Evolutionary conservation across 257 asterid species (phyloP).

Genomic region (Striga asiatica): DNA sequence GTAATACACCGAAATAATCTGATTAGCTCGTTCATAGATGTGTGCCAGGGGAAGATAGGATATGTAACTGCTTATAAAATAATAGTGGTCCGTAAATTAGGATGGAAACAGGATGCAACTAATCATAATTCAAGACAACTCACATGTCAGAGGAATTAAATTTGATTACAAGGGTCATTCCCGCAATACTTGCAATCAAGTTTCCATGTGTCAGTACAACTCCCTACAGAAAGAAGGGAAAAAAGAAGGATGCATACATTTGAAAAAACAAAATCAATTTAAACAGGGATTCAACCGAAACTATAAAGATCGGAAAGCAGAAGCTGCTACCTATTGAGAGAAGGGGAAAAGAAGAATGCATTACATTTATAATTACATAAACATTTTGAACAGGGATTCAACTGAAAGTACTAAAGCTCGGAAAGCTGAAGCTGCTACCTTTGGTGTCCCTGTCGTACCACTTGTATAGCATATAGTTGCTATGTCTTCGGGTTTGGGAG

Average conservation of each 20-base stretch:
- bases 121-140: slow-evolving; percentile 29
- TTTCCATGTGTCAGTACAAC: slow-evolving; percentile 76
- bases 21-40: slow-evolving; percentile 93
- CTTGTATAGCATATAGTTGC: slow-evolving; percentile 98
- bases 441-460: slow-evolving; percentile 98
- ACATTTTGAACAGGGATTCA: slow-evolving; percentile 3
- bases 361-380: neutral
- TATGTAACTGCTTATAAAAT: slow-evolving; percentile 51
- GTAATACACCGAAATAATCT: slow-evolving; percentile 35
- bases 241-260: neutral
- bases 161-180: slow-evolving; percentile 35
- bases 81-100: slow-evolving; percentile 2
- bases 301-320: slow-evolving; percentile 5
- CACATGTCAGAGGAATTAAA: slow-evolving; percentile 75
- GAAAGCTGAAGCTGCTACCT: slow-evolving; percentile 36
- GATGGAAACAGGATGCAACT: slow-evolving; percentile 7
- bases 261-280: neutral
- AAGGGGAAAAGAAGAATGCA: no score
- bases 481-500: slow-evolving; percentile 74
- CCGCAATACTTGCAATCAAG: slow-evolving; percentile 74
- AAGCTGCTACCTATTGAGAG: slow-evolving; percentile 55
- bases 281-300: slow-evolving; percentile 9
- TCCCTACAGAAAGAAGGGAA: slow-evolving; percentile 42
- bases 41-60: slow-evolving; percentile 98
- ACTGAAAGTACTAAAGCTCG: slow-evolving; percentile 5